These are phyloP conservation scores for Paspalum notatum DNA, from an alignment of 176 grass and related monocot species.

Conservation along the genomic window DNA sequence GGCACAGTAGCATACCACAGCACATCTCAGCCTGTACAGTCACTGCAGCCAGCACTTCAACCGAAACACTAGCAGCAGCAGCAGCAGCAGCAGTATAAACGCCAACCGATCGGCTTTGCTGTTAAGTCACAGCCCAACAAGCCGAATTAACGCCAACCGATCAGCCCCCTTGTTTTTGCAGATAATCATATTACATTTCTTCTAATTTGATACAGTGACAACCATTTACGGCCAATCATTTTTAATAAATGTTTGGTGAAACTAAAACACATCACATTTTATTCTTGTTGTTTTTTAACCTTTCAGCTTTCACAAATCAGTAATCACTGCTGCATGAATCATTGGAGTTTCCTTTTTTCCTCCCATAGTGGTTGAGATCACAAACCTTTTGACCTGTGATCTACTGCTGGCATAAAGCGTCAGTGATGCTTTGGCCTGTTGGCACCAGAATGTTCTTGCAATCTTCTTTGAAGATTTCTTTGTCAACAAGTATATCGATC, in stretches of 20 bases:
- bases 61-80: no score
- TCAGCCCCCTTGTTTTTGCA: no score
- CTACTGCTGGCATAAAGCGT: neutral
- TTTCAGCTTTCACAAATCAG: neutral
- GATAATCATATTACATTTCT: neutral
- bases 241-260: neutral
- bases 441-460: neutral
- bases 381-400: slow-evolving; percentile 22
- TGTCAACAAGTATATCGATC: no score
- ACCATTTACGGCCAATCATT: neutral
- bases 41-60: no score
- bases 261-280: slow-evolving; percentile 23
- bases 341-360: neutral
- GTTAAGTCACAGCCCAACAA: no score
- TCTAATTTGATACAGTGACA: neutral
- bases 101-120: no score
- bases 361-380: neutral
- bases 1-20: no score
- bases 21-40: no score
- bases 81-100: no score
- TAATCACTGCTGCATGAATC: neutral
- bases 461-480: slow-evolving; percentile 2
- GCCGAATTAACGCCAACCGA: no score
- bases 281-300: neutral
- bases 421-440: slow-evolving; percentile 9